A percentile compares a stretch with the other conserved stretches of the same genome.
Evolutionary conservation across 371 early-diverging fungal species (phyloP).

Genomic region (Choanephora cucurbitarum): DNA sequence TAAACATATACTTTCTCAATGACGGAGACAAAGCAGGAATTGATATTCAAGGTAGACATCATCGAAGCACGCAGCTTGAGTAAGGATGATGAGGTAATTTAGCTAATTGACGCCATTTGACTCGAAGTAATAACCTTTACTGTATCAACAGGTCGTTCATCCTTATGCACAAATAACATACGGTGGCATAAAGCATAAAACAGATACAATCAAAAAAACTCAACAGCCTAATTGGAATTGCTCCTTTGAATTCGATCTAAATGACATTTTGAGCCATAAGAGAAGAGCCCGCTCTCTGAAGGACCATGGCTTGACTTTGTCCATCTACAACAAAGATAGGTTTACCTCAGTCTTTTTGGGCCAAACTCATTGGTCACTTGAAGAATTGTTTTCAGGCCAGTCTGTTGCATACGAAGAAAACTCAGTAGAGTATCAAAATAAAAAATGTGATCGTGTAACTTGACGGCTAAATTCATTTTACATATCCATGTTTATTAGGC

Average conservation of each 20-base stretch:
- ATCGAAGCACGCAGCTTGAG: constrained; percentile 8
- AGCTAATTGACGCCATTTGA: background rate
- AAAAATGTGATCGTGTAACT: constrained; percentile 13
- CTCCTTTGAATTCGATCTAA: constrained; percentile 45
- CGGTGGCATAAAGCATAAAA: constrained; percentile 46
- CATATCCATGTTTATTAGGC: constrained; percentile 10
- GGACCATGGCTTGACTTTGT: constrained; percentile 34
- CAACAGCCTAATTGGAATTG: constrained; percentile 44
- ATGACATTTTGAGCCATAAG: constrained; percentile 24
- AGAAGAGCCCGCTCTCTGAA: constrained; percentile 24
- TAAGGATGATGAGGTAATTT: constrained; percentile 2
- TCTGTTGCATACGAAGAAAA: constrained; percentile 27
- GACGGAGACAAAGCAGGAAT: constrained; percentile 15
- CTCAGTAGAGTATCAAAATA: constrained; percentile 14
- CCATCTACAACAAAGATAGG: constrained; percentile 44
- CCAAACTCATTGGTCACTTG: constrained; percentile 32
- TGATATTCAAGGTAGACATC: constrained; percentile 34
- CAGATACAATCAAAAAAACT: constrained; percentile 40
- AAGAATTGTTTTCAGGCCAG: constrained; percentile 30
- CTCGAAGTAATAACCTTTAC: background rate
- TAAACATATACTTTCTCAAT: constrained; percentile 1
- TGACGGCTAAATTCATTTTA: background rate
- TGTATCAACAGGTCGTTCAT: constrained; percentile 28
- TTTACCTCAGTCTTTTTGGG: constrained; percentile 46
- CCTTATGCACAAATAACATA: constrained; percentile 42